Percentiles rank a stretch among this genome's conserved stretches.
These are phyloP conservation scores for Mollisiaceae sp. DNA, from an alignment of 2,329 filamentous ascomycete genomes.

Conservation along the genomic window DNA sequence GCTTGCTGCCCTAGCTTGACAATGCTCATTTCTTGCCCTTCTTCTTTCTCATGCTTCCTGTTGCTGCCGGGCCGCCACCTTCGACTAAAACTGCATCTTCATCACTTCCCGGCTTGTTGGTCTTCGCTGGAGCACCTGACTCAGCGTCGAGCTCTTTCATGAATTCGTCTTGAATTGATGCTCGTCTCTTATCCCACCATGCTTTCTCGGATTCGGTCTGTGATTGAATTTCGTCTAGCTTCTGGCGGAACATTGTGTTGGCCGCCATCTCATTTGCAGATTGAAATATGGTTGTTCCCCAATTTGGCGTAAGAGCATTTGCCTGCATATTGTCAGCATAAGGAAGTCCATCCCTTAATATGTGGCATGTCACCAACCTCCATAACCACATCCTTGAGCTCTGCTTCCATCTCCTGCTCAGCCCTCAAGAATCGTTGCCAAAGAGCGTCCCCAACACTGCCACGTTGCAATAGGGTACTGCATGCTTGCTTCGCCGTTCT, in stretches of 20 bases:
- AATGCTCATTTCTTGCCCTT: conserved; percentile 64
- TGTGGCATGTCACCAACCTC: conserved; percentile 67
- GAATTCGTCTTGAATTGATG: conserved; percentile 74
- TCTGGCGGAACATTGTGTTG: conserved; percentile 77
- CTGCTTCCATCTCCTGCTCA: conserved; percentile 97
- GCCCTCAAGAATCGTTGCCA: conserved; percentile 91
- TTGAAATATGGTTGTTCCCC: conserved; percentile 96
- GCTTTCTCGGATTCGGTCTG: conserved; percentile 76
- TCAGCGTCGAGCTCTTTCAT: conserved; percentile 81
- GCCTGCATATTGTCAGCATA: conserved; percentile 60
- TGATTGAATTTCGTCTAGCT: conserved; percentile 75
- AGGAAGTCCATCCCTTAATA: neutral
- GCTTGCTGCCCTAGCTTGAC: neutral
- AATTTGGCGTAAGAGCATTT: conserved; percentile 85
- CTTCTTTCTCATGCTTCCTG: conserved; percentile 61
- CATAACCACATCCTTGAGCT: conserved; percentile 89
- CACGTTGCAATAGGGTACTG: conserved; percentile 80
- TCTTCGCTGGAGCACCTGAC: conserved; percentile 51
- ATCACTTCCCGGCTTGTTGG: conserved; percentile 57
- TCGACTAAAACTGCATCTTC: conserved; percentile 83
- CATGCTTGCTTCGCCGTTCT: conserved; percentile 88
- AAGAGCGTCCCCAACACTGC: conserved; percentile 93
- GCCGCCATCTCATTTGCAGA: conserved; percentile 94
- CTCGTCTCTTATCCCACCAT: conserved; percentile 90
- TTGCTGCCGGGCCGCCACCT: conserved; percentile 31